Evolutionary conservation across 139 green algal genomes (phyloP).

Genomic region (Micractinium sp.): DNA sequence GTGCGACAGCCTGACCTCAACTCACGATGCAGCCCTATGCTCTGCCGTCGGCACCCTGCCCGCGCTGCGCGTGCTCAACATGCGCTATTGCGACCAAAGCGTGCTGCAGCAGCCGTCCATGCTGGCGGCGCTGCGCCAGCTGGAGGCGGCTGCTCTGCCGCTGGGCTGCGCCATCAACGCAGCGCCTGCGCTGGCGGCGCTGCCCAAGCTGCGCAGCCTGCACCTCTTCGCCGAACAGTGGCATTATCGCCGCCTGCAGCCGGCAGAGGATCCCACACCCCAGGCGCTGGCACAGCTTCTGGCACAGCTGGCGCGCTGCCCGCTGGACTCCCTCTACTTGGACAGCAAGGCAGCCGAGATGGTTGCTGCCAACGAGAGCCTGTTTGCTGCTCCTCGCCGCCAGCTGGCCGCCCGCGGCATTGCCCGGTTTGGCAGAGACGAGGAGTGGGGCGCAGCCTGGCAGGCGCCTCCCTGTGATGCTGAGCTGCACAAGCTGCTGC

Average conservation of each 20-base stretch:
- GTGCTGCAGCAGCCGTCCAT: neutral
- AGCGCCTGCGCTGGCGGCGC: neutral
- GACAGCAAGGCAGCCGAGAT: neutral
- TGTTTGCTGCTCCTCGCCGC: neutral
- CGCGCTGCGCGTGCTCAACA: neutral
- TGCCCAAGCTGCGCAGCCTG: neutral
- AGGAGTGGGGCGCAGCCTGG: neutral
- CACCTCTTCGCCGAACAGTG: neutral
- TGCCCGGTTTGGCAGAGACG: neutral
- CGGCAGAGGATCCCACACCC: neutral
- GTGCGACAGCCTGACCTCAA: neutral
- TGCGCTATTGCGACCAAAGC: neutral
- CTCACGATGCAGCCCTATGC: neutral
- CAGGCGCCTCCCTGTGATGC: neutral
- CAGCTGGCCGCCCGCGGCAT: neutral
- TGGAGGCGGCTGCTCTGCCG: neutral
- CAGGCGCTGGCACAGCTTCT: neutral
- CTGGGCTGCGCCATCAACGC: neutral
- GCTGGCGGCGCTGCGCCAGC: neutral
- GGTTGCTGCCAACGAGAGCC: neutral
- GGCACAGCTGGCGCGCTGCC: neutral
- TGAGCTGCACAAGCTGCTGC: neutral
- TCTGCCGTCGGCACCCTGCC: neutral
- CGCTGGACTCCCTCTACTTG: neutral
- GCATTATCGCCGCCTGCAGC: neutral